Conservation (phyloP, 2,329 filamentous ascomycete species). For the Scolecobasidium constrictum region DNA sequence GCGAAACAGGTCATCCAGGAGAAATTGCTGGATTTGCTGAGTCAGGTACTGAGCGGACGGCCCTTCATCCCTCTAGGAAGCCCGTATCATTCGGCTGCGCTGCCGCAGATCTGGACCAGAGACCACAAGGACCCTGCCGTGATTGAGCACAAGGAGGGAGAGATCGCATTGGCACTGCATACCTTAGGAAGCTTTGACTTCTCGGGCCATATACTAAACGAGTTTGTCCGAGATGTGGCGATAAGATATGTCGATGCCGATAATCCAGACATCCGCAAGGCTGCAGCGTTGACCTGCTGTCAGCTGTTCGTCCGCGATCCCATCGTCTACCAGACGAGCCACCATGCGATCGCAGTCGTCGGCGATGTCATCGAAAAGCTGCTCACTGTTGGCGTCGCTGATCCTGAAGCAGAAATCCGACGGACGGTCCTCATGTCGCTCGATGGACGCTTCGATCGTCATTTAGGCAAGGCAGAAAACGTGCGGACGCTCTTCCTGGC, state of each 20-base stretch:
- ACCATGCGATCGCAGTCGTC: conserved; percentile 93
- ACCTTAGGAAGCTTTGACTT: conserved; percentile 99
- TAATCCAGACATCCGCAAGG: conserved; percentile 84
- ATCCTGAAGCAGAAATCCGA: conserved; percentile 78
- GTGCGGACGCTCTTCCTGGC: conserved; percentile 92
- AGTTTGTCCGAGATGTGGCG: conserved; percentile 96
- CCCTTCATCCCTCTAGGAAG: conserved; percentile 89
- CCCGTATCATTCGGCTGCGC: conserved; percentile 71
- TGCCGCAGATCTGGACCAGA: conserved; percentile 73
- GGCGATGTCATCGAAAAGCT: conserved; percentile 97
- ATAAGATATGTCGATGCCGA: conserved; percentile 98
- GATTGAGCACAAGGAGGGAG: conserved; percentile 69
- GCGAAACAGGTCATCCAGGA: conserved; percentile 91
- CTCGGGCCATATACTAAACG: conserved; percentile 76
- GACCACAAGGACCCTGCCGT: conserved; percentile 76
- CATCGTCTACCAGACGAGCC: conserved; percentile 95
- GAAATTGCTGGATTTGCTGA: conserved; percentile 85
- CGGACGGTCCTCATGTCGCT: conserved; percentile 80
- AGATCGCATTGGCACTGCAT: conserved; percentile 86
- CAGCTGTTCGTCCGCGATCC: conserved; percentile 95
- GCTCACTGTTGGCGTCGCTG: conserved; percentile 86
- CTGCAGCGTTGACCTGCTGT: conserved; percentile 91
- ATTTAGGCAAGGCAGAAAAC: conserved; percentile 95
- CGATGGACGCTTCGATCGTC: conserved; percentile 87
- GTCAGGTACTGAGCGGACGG: conserved; percentile 82